phyloP scores from a whole-genome alignment of 352 stramenopile species.

The Sclerospora graminicola region DNA sequence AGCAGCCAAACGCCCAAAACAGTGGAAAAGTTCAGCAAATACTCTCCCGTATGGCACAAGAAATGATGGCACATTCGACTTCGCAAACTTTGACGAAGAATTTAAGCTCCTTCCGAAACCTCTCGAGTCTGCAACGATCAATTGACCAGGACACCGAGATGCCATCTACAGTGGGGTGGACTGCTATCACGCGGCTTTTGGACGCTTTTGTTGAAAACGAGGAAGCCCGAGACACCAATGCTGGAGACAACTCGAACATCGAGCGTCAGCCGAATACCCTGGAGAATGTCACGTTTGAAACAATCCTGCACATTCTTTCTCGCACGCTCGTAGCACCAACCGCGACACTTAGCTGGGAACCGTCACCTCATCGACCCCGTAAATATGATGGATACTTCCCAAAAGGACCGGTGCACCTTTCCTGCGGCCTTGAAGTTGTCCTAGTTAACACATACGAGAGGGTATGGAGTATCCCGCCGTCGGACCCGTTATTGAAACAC shows the following conservation, averaged over 20 bases:
- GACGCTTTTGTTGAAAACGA: slow-evolving; percentile 18
- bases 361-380: slow-evolving; percentile 20
- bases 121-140: slow-evolving; percentile 40
- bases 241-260: slow-evolving; percentile 12
- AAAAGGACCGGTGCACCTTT: slow-evolving; percentile 66
- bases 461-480: slow-evolving; percentile 71
- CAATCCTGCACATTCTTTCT: slow-evolving; percentile 71
- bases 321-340: slow-evolving; percentile 36
- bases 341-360: slow-evolving; percentile 35
- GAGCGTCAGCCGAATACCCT: slow-evolving; percentile 20
- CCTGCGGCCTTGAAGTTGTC: slow-evolving; percentile 57
- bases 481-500: slow-evolving; percentile 67
- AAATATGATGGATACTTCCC: slow-evolving; percentile 41
- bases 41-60: slow-evolving; percentile 33
- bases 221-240: neutral
- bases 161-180: slow-evolving; percentile 8
- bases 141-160: slow-evolving; percentile 28
- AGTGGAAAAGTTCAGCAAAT: slow-evolving; percentile 51
- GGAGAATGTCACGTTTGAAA: slow-evolving; percentile 63
- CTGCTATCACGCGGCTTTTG: slow-evolving; percentile 18
- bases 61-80: slow-evolving; percentile 29
- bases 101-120: slow-evolving; percentile 32
- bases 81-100: slow-evolving; percentile 42
- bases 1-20: slow-evolving; percentile 15
- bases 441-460: slow-evolving; percentile 72